These are phyloP conservation scores for Euptelea pleiosperma DNA, from an alignment of 164 flowering plant genomes.

Conservation along the genomic window DNA sequence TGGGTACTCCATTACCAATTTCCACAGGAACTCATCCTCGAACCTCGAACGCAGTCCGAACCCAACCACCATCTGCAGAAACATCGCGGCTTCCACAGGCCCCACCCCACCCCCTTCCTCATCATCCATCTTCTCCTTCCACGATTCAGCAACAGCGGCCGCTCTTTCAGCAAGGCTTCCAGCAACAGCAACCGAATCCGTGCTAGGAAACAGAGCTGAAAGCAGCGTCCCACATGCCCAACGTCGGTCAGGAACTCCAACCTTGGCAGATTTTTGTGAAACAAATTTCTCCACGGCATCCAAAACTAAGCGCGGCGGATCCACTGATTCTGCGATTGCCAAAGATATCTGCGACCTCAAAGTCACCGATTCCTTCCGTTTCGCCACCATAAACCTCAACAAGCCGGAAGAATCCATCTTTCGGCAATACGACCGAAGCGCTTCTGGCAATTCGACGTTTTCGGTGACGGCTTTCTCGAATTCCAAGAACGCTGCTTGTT, in stretches of 20 bases:
- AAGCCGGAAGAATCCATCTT: constrained; percentile 44
- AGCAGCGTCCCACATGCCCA: constrained; percentile 58
- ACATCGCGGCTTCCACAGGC: constrained; percentile 56
- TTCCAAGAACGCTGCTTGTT: constrained; percentile 32
- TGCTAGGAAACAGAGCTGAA: constrained; percentile 33
- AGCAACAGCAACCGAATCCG: constrained; percentile 23
- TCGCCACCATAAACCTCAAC: constrained; percentile 36
- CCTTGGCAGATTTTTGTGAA: constrained; percentile 19
- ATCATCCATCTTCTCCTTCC: constrained; percentile 39
- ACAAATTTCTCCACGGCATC: constrained; percentile 46
- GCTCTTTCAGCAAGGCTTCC: constrained; percentile 39
- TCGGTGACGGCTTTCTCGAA: constrained; percentile 16
- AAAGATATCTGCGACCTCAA: constrained; percentile 32
- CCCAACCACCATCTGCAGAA: constrained; percentile 46
- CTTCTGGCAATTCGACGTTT: constrained; percentile 21
- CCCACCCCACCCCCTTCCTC: constrained; percentile 29
- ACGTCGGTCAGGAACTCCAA: constrained; percentile 47
- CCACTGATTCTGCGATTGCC: constrained; percentile 42
- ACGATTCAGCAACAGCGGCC: constrained; percentile 22
- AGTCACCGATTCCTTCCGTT: constrained; percentile 41
- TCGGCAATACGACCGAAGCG: constrained; percentile 29
- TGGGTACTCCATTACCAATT: constrained; percentile 41
- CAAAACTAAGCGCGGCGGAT: constrained; percentile 37
- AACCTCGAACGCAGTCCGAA: constrained; percentile 41
- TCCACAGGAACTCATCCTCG: constrained; percentile 41